Base-by-base conservation (phyloP, 2,329 filamentous ascomycete genomes). In the Aspergillus novofumigatus region DNA sequence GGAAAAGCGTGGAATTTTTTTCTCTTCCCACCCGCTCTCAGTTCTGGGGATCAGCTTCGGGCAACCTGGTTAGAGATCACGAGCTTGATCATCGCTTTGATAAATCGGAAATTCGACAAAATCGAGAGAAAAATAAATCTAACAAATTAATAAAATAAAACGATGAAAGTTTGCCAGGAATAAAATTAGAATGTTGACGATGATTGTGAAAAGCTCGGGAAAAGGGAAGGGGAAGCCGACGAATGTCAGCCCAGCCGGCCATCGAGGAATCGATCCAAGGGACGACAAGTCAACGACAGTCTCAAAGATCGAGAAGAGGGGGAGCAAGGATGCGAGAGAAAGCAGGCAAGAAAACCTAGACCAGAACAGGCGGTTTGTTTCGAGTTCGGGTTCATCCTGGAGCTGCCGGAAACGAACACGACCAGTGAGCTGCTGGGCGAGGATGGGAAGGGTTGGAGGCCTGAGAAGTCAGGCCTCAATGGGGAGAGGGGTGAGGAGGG, bases 1-100 rank as follows among this genome's bases (percentile, higher is more conserved):
- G 65, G 65, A 64, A 67, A 66, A 57, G 65, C 62, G 65, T 62
- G 60, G 55, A 60, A 58, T 62, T 53, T 52, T 61, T 61, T 59
- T 47, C 44, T 47, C 23, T 59, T 61, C 55, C 59, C 59, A 54
- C 59, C 59, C 56, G 53, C 57, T 59, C 57, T 57, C 52, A 29
- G 32, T 35, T 35, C 32, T 35, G 32, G 32, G 32, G 32, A 35
- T 35, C 32, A 35, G 32, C 32, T 35, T 35, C 32, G 14, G 14
- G 32, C 32, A 35, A 51, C 49, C 54, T 51, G 51, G 32, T 28
- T 44, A 21, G 41, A 42, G 51, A 51, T 32, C 49, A 51, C 44
- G 44, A 47, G 44, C 23, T 25, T 14, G 10, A 23, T 21, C 20
- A 47, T 47, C 44, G 44, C 10, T 14, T 47, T 10, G 44, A 23